Evolutionary conservation across 345 rosid species (phyloP), one percentile per base, ranked within the genome.

Genomic region (Moricandia moricandioides): DNA sequence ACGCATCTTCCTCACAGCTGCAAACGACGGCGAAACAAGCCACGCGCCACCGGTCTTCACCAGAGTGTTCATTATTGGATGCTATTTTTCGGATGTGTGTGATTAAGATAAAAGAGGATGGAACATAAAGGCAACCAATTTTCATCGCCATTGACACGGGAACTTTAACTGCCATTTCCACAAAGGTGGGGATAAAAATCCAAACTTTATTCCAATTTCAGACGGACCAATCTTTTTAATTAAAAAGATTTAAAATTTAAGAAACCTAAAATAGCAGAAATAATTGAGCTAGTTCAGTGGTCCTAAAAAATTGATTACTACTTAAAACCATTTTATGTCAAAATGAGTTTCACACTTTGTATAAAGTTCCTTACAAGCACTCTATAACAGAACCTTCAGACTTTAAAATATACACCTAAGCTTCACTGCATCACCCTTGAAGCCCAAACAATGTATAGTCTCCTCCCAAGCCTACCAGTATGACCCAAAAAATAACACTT

Each of bases 51-150:
- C 52, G 59, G 40, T 67, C 61, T 62, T 67, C 54, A 12, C 27
- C 29, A 78, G 61, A 73, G 43, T 61, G 16, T 73, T 78, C 81
- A 78, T 78, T 33, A 65, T 51, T 72, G 33, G 40, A 52, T 67
- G 30, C 58, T 29, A 8, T 59, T 18, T 5, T 27, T 13, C 8
- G 45, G 18, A 8, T 29, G 37, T 66, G 66, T 31, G 61, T 56
- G 76, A 70, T 57, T 55, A 27, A 39, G 60, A 51, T 29, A 51
- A 14, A 65, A 65, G 12, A 66, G 51, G 63, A 60, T 33, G 73
- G 69, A 72, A 72, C 73, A 66, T 67, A 66, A 72, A 51, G 54
- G 69, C 72, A 66, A 29, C 73, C 59, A 69, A 70, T 13, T 76
- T 69, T 1, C 68, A 65, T 8, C 21, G 67, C 68, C 72, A 65